Conservation (phyloP, 2,329 filamentous ascomycete species). For the Cordyceps tenuipes region DNA sequence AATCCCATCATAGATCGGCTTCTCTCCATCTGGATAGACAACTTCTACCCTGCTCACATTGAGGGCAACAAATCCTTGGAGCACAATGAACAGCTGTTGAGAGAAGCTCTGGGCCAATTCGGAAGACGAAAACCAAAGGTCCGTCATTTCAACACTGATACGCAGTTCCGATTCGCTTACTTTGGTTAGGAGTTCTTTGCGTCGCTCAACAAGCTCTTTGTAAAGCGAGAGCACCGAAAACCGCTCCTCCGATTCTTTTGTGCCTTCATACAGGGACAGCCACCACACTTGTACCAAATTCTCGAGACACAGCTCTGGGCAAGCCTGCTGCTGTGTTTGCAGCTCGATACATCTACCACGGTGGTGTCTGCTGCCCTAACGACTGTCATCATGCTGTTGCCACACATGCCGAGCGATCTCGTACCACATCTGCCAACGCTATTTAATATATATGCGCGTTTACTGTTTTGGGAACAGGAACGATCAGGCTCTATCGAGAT, state of each 20-base stretch:
- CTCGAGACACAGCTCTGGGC: slow-evolving; percentile 64
- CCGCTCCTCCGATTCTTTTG: slow-evolving; percentile 59
- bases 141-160: neutral
- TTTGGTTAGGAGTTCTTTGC: slow-evolving; percentile 53
- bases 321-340: slow-evolving; percentile 64
- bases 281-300: slow-evolving; percentile 70
- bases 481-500: slow-evolving; percentile 32
- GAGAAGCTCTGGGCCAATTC: slow-evolving; percentile 45
- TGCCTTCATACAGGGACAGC: slow-evolving; percentile 65
- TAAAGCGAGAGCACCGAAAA: slow-evolving; percentile 55
- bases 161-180: slow-evolving; percentile 3
- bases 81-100: slow-evolving; percentile 41
- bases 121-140: slow-evolving; percentile 61
- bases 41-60: slow-evolving; percentile 29
- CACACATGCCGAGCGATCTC: slow-evolving; percentile 68
- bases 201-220: slow-evolving; percentile 56
- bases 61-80: slow-evolving; percentile 30
- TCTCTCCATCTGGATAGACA: slow-evolving; percentile 49
- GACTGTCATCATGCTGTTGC: slow-evolving; percentile 70
- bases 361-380: slow-evolving; percentile 69
- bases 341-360: slow-evolving; percentile 69
- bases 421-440: slow-evolving; percentile 61
- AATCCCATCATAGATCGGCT: slow-evolving; percentile 49
- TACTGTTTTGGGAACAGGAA: slow-evolving; percentile 69
- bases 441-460: slow-evolving; percentile 72